A percentile compares a stretch with the other conserved stretches of the same genome.
phyloP scores from a whole-genome alignment of 78 protist genomes.

The Dictyostelium intermedium region DNA sequence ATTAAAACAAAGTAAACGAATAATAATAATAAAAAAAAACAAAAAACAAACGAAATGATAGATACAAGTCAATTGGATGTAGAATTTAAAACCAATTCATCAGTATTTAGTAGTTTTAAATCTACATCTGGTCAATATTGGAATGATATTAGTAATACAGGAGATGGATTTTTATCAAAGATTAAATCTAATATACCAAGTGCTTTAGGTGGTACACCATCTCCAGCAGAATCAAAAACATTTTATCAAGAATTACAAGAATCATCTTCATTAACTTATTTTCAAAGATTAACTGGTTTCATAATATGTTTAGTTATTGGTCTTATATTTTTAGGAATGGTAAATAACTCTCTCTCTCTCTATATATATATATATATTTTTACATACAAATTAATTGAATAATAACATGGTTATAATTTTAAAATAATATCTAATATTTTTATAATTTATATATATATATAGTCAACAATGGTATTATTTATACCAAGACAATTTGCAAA shows the following conservation, averaged over 20 bases:
- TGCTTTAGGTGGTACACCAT: background rate
- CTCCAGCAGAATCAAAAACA: slow-evolving; percentile 36
- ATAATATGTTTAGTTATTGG: slow-evolving; percentile 22
- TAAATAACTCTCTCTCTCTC: no score
- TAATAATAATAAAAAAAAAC: background rate
- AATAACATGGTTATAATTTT: no score
- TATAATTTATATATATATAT: background rate
- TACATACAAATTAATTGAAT: no score
- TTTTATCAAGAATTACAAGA: slow-evolving; percentile 74
- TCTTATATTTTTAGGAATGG: slow-evolving; percentile 45
- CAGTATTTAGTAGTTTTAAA: background rate
- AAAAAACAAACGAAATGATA: background rate
- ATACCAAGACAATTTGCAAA: slow-evolving; percentile 73
- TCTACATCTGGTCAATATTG: slow-evolving; percentile 27
- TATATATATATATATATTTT: no score
- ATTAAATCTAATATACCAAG: slow-evolving; percentile 36
- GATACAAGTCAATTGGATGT: slow-evolving; percentile 23
- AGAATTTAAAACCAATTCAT: slow-evolving; percentile 39
- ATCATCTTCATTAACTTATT: slow-evolving; percentile 35
- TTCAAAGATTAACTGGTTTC: slow-evolving; percentile 35
- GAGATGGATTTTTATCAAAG: slow-evolving; percentile 8
- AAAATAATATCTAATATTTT: no score
- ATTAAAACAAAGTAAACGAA: background rate
- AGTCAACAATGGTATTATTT: slow-evolving; percentile 71
- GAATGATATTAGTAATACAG: slow-evolving; percentile 28